These are phyloP conservation scores for Microsporum ferrugineum DNA, from an alignment of 2,329 filamentous ascomycete species.

Conservation along the genomic window DNA sequence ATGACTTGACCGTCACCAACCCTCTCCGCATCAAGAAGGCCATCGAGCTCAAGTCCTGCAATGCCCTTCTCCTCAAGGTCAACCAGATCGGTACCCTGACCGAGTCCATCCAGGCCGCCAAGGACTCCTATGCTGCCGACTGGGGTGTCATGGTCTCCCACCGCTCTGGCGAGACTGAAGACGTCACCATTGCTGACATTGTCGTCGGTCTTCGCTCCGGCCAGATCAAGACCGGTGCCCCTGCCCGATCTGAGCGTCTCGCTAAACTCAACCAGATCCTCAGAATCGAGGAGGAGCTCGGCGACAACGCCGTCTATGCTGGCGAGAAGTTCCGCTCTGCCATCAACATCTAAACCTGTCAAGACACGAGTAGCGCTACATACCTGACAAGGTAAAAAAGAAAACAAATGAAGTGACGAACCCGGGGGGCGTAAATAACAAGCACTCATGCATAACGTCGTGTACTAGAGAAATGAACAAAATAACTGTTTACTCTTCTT, in stretches of 20 bases:
- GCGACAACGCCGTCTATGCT: constrained; percentile 80
- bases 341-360: constrained; percentile 62
- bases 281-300: constrained; percentile 98
- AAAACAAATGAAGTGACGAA: neutral
- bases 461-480: constrained; percentile 1
- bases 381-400: neutral
- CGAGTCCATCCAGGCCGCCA: constrained; percentile 97
- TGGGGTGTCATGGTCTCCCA: constrained; percentile 99
- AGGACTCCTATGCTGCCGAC: constrained; percentile 88
- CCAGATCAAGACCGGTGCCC: constrained; percentile 98
- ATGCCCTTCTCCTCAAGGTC: constrained; percentile 96
- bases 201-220: constrained; percentile 91
- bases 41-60: constrained; percentile 97
- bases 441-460: neutral
- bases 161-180: constrained; percentile 97
- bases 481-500: neutral
- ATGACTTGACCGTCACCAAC: constrained; percentile 99
- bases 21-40: constrained; percentile 98
- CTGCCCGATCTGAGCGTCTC: constrained; percentile 90
- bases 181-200: constrained; percentile 98
- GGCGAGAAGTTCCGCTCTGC: constrained; percentile 84
- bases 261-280: constrained; percentile 99
- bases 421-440: neutral
- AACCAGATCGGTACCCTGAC: constrained; percentile 99
- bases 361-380: neutral